A percentile compares a stretch with the other conserved stretches of the same genome.
Conservation (phyloP, 1,139 yeast species). For the Insectozyma bohioensis region DNA sequence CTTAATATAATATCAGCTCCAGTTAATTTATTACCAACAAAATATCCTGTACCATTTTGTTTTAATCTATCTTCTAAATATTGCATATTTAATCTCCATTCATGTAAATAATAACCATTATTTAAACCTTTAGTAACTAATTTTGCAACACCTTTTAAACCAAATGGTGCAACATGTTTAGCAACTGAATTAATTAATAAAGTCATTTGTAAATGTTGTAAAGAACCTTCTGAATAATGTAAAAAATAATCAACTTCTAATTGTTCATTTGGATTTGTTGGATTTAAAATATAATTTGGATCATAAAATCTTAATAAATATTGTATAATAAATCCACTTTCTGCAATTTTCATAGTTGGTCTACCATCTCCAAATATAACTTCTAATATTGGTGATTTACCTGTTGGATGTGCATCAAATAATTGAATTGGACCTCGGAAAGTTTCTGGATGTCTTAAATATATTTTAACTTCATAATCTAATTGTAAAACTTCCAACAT, state of each 20-base stretch:
- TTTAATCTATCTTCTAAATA: conserved; percentile 41
- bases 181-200: conserved; percentile 42
- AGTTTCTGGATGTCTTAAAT: conserved; percentile 45
- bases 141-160: conserved; percentile 40
- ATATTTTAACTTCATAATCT: conserved; percentile 51
- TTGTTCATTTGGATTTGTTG: conserved; percentile 30
- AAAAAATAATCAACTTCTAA: conserved; percentile 49
- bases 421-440: conserved; percentile 47
- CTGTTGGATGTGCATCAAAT: conserved; percentile 54
- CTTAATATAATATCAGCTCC: conserved; percentile 60
- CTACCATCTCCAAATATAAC: conserved; percentile 47
- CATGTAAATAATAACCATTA: conserved; percentile 42
- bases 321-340: conserved; percentile 49
- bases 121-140: conserved; percentile 44
- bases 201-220: conserved; percentile 47
- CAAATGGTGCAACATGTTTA: conserved; percentile 45
- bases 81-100: conserved; percentile 40
- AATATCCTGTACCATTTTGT: conserved; percentile 44
- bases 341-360: conserved; percentile 36
- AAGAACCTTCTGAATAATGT: conserved; percentile 58
- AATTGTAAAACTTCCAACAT: conserved; percentile 51
- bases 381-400: conserved; percentile 56
- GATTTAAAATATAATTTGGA: conserved; percentile 30
- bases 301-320: conserved; percentile 45
- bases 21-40: conserved; percentile 54